Conservation (phyloP, 306 rosid genomes). For the Datisca glomerata region DNA sequence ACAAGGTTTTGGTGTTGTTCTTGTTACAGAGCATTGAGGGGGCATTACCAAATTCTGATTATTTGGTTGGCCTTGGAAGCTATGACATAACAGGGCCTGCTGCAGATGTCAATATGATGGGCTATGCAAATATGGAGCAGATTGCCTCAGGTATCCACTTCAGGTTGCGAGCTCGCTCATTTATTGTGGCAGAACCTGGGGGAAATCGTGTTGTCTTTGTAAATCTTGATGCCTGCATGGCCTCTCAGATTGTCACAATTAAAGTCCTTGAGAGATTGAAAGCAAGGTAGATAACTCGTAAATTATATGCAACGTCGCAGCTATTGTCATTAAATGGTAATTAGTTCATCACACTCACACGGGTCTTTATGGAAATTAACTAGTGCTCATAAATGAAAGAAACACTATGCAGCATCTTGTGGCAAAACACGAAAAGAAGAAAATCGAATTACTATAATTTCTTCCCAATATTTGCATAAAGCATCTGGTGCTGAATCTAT, state of each 20-base stretch:
- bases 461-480: too few species aligned
- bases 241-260: constrained; percentile 61
- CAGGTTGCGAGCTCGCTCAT: constrained; percentile 70
- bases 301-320: too few species aligned
- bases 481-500: too few species aligned
- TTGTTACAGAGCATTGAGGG: constrained; percentile 4
- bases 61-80: constrained; percentile 83
- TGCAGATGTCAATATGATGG: constrained; percentile 95
- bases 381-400: too few species aligned
- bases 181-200: constrained; percentile 55
- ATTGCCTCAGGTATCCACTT: constrained; percentile 77
- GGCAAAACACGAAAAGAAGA: too few species aligned
- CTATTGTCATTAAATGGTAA: too few species aligned
- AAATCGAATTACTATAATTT: too few species aligned
- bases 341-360: too few species aligned
- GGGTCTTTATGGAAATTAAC: too few species aligned
- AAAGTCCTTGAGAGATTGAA: constrained; percentile 75
- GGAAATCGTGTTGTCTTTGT: constrained; percentile 79
- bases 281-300: constrained; percentile 41
- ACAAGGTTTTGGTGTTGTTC: constrained; percentile 13
- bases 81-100: constrained; percentile 98
- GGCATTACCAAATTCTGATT: constrained; percentile 33
- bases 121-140: constrained; percentile 67
- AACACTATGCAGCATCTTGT: too few species aligned
- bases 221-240: constrained; percentile 95